Base-by-base conservation (phyloP, 768 basidiomycete species). In the Tylopilus subfusipes region DNA sequence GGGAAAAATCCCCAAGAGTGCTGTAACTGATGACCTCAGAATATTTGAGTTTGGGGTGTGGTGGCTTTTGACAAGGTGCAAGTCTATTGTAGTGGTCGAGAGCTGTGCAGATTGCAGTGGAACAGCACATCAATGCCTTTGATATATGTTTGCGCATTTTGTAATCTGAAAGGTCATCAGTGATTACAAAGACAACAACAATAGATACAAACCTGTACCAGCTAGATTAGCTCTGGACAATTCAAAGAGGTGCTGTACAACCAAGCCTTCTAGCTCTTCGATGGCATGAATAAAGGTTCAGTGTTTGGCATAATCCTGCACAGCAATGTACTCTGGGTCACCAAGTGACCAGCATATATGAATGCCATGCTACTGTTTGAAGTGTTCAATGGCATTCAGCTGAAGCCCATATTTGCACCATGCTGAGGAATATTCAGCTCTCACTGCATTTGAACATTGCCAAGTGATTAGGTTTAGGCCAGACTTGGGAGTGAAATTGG, bases 141-240 rank as follows among this genome's bases (percentile, higher is more conserved):
- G 16, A 51, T 2, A 51, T 51, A n/a, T 51, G 50, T 33, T 34
- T 51, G 4, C 30, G 11, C 50, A 51, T 51, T 21, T 51, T 43
- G 24, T 51, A 51, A 33, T 30, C 45, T 46, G 2, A 31, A 31
- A 9, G n/a, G 4, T 14, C 3, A 33, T 14, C 18, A 21, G 11
- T n/a, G 10, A 29, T 10, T 10, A 29, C 10, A 10, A 29, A 29
- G 29, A 10, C 4, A 10, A 29, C 10, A 29, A 29, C 29, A 29
- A 5, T 4, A 29, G 31, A 5, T 18, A 25, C 30, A 16, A 13
- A 51, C 50, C 18, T 31, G 42, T 51, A 14, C 40, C 21, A n/a
- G 31, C 50, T 3, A 51, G 22, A 43, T 51, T 51, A 2, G 40
- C 40, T n/a, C 33, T 51, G 3, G 22, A 51, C 1, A 51, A 21